Evolutionary conservation across 768 basidiomycete species (phyloP).

Genomic region (Hygrophorus pudorinus): DNA sequence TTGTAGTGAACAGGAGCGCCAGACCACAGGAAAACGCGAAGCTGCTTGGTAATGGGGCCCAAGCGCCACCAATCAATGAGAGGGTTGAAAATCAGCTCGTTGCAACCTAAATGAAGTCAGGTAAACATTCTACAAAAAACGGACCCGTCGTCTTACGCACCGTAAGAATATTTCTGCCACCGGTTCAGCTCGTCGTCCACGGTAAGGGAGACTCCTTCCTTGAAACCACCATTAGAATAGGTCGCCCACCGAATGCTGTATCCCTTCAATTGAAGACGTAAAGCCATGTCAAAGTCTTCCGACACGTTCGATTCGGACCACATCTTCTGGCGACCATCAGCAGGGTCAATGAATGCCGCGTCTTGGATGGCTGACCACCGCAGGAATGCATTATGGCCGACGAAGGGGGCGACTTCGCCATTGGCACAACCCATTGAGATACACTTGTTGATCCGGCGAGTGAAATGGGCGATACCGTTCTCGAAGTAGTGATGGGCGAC

Average conservation of each 20-base stretch:
- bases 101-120: slow-evolving; percentile 37
- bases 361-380: slow-evolving; percentile 88
- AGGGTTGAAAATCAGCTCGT: slow-evolving; percentile 81
- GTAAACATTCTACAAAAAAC: neutral
- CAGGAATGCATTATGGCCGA: slow-evolving; percentile 84
- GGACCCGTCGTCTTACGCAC: too few species aligned
- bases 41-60: slow-evolving; percentile 79
- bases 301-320: slow-evolving; percentile 81
- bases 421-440: slow-evolving; percentile 76
- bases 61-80: slow-evolving; percentile 63
- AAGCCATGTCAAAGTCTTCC: slow-evolving; percentile 27
- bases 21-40: slow-evolving; percentile 71
- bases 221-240: slow-evolving; percentile 77
- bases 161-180: slow-evolving; percentile 87
- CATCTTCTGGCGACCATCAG: slow-evolving; percentile 57
- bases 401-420: slow-evolving; percentile 76
- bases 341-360: slow-evolving; percentile 61
- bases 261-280: slow-evolving; percentile 33
- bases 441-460: slow-evolving; percentile 74
- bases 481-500: slow-evolving; percentile 87
- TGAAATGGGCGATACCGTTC: slow-evolving; percentile 84
- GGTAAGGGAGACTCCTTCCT: slow-evolving; percentile 86
- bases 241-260: slow-evolving; percentile 82
- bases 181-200: slow-evolving; percentile 85
- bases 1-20: slow-evolving; percentile 75